A percentile compares a stretch with the other conserved stretches of the same genome.
Conservation (phyloP, 2,329 filamentous ascomycete genomes). For the Purpureocillium lavendulum region DNA sequence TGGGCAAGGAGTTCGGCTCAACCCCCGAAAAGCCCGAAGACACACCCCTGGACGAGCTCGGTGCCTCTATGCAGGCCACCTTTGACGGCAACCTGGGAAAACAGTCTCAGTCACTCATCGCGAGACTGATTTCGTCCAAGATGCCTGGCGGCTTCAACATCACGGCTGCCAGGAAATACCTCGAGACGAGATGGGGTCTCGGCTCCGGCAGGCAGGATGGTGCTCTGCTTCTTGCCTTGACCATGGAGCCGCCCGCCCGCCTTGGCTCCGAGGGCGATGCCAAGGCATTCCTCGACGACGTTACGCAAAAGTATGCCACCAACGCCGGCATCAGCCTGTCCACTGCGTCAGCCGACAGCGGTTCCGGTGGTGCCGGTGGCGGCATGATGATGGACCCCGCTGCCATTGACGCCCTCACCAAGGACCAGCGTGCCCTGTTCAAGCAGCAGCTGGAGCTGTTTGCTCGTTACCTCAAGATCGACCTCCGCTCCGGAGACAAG, state of each 20-base stretch:
- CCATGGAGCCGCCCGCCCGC: slow-evolving; percentile 84
- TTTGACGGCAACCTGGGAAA: slow-evolving; percentile 98
- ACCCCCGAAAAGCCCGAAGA: slow-evolving; percentile 98
- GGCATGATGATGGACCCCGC: slow-evolving; percentile 99
- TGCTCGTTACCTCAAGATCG: slow-evolving; percentile 93
- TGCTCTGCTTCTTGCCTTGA: slow-evolving; percentile 78
- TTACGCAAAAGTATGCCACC: slow-evolving; percentile 81
- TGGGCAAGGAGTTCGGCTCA: slow-evolving; percentile 97
- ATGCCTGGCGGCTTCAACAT: slow-evolving; percentile 99
- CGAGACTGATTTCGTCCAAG: slow-evolving; percentile 93
- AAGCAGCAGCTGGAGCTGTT: slow-evolving; percentile 97
- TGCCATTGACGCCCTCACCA: slow-evolving; percentile 91
- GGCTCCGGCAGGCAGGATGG: slow-evolving; percentile 83
- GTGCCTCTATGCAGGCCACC: slow-evolving; percentile 93
- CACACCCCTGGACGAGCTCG: slow-evolving; percentile 88
- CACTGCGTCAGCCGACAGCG: slow-evolving; percentile 64
- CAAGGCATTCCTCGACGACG: slow-evolving; percentile 84
- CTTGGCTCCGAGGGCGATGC: slow-evolving; percentile 84
- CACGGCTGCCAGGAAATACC: slow-evolving; percentile 86
- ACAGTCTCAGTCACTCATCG: slow-evolving; percentile 87
- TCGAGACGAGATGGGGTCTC: slow-evolving; percentile 90
- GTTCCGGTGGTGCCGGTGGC: slow-evolving; percentile 58
- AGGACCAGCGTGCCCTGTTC: slow-evolving; percentile 91
- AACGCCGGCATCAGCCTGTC: slow-evolving; percentile 78
- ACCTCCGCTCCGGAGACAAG: slow-evolving; percentile 94